These are phyloP conservation scores for Rhizopus stolonifer DNA, from an alignment of 371 early-diverging fungal species.

Conservation along the genomic window DNA sequence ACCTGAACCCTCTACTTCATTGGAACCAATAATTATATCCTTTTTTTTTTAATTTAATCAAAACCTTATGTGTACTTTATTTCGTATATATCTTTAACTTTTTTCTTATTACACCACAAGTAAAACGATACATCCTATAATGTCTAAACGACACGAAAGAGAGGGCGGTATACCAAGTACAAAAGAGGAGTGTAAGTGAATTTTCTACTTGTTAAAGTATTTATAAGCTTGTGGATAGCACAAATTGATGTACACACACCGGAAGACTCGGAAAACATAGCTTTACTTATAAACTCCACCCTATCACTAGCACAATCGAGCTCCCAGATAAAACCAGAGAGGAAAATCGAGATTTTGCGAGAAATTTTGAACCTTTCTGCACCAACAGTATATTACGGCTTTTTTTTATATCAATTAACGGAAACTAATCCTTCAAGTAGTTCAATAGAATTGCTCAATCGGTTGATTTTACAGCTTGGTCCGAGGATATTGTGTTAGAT, in stretches of 20 bases:
- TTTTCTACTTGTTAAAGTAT: too few species aligned
- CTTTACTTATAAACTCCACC: not conserved
- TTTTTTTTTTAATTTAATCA: conserved; percentile 10
- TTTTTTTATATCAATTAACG: not conserved
- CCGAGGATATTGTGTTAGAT: conserved; percentile 13
- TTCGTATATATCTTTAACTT: conserved; percentile 7
- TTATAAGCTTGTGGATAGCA: not conserved
- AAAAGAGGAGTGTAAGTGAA: not conserved
- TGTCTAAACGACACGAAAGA: conserved; percentile 1
- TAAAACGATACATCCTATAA: conserved; percentile 5
- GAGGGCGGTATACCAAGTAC: not conserved
- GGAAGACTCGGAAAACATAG: not conserved
- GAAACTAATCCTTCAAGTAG: too few species aligned
- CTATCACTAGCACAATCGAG: not conserved
- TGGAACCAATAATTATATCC: conserved; percentile 24
- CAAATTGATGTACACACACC: not conserved
- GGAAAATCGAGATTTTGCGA: not conserved
- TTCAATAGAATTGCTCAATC: conserved; percentile 1
- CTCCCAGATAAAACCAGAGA: conserved; percentile 8
- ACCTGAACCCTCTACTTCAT: not conserved
- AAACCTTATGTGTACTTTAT: not conserved
- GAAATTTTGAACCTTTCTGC: not conserved
- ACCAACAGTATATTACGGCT: conserved; percentile 3
- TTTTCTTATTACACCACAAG: not conserved
- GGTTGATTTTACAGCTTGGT: conserved; percentile 18